Percentiles rank a stretch among this genome's conserved stretches.
These are phyloP conservation scores for Cladosporium colombiae DNA, from an alignment of 2,329 filamentous ascomycete species.

Conservation along the genomic window DNA sequence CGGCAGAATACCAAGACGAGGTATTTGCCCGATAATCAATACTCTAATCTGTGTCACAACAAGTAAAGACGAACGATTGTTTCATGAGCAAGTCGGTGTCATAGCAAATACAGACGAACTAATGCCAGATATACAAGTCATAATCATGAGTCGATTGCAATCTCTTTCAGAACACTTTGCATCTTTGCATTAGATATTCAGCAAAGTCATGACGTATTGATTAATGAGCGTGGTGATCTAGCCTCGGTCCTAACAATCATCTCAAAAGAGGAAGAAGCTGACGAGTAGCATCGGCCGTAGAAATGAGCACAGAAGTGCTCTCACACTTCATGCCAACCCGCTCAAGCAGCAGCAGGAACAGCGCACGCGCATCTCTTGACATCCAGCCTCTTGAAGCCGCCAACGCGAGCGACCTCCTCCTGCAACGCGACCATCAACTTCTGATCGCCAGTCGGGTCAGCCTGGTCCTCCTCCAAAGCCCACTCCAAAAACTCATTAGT, in stretches of 20 bases:
- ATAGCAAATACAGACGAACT: neutral
- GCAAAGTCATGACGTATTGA: neutral
- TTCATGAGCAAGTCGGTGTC: neutral
- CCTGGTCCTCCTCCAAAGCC: slow-evolving; percentile 64
- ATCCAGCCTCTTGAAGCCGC: slow-evolving; percentile 62
- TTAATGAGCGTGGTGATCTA: slow-evolving; percentile 4
- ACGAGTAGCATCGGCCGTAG: neutral
- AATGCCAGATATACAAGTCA: neutral
- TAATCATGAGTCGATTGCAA: neutral
- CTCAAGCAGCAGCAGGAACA: slow-evolving; percentile 22
- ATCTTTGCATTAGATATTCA: neutral
- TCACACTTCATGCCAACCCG: neutral
- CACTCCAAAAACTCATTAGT: slow-evolving; percentile 71
- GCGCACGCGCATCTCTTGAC: slow-evolving; percentile 24
- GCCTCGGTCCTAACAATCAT: neutral
- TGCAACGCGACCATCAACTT: slow-evolving; percentile 72
- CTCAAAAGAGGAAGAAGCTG: neutral
- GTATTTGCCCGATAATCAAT: neutral
- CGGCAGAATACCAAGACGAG: neutral
- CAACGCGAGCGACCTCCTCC: slow-evolving; percentile 63
- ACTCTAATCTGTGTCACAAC: neutral
- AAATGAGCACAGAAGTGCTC: neutral
- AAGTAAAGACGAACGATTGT: neutral
- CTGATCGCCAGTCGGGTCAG: slow-evolving; percentile 71
- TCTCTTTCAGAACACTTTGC: too few relatives aligned